Evolutionary conservation across 179 eudicot genomes (phyloP), one percentile per base, ranked within the genome.

Genomic region (Silene coronaria): DNA sequence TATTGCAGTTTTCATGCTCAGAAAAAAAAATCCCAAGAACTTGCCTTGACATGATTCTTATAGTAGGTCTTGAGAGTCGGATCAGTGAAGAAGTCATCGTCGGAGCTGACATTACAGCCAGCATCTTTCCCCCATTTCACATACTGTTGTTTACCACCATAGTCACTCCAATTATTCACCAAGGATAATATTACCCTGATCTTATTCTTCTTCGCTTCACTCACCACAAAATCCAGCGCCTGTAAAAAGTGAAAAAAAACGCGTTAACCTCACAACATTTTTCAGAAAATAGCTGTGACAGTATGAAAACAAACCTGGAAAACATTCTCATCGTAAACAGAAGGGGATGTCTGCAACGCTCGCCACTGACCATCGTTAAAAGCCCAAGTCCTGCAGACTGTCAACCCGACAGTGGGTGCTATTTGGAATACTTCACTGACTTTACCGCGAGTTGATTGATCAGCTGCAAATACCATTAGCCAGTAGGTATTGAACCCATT

Each of bases 341-440:
- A 83, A 8, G 97, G 98, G 0, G 96, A 84, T 71, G 67, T 90
- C 85, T 94, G 98, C 78, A 94, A 92, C 72, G 98, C 97, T 23
- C 86, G 82, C 82, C 86, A 90, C 30, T 88, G 89, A n/a, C 91
- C 97, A 28, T 94, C 97, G 36, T 90, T 92, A 81, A 92, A 94
- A 82, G 97, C 98, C 98, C 96, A 94, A 22, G 98, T 92, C 74
- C 98, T 84, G 73, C 98, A 88, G 48, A 93, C 93, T 8, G 91
- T 82, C 32, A 93, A 76, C 0, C 97, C 93, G 22, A 90, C 93
- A 66, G 90, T 73, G 7, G 96, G 82, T 0, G 96, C 98, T 70
- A 91, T 88, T 58, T 89, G 86, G 66, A 93, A 91, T 17, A 87
- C 78, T 27, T 89, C 89, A 58, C 63, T 88, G 57, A 93, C 96